phyloP scores from a whole-genome alignment of 116 monocot species.

The Papilionanthe hybrid region DNA sequence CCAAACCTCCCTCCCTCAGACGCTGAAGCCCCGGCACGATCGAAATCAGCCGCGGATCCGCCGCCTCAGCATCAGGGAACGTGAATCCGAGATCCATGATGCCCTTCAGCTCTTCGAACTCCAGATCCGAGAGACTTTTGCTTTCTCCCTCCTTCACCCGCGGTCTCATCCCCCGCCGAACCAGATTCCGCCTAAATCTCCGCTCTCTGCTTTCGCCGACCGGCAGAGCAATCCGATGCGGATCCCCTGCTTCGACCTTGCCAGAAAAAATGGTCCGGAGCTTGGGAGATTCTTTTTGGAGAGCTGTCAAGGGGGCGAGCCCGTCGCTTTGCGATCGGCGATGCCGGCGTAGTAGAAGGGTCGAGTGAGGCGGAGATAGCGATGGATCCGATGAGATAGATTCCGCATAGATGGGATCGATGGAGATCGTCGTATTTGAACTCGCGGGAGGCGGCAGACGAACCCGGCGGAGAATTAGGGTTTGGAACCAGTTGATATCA shows the following conservation, averaged over 20 bases:
- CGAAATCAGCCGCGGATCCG: constrained; percentile 41
- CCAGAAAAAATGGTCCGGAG: constrained; percentile 54
- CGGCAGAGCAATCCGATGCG: neutral
- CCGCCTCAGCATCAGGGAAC: constrained; percentile 40
- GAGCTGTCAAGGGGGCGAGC: constrained; percentile 5
- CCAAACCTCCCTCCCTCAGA: neutral
- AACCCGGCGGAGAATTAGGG: constrained; percentile 15
- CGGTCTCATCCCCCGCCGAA: neutral
- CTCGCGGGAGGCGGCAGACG: neutral
- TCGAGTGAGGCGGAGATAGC: neutral
- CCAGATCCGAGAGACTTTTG: constrained; percentile 64
- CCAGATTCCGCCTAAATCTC: neutral
- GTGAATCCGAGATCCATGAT: constrained; percentile 66
- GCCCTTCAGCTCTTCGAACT: constrained; percentile 80
- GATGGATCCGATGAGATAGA: neutral
- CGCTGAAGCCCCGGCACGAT: constrained; percentile 63
- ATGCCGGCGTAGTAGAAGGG: constrained; percentile 14
- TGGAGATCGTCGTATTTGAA: neutral
- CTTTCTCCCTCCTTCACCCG: constrained; percentile 8
- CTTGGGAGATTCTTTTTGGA: constrained; percentile 10
- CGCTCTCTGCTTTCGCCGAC: neutral
- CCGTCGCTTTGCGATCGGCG: constrained; percentile 36
- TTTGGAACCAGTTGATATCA: constrained; percentile 50
- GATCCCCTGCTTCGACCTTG: constrained; percentile 17
- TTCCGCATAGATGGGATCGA: neutral